Evolutionary conservation across 805 yeast genomes (phyloP).

Genomic region (Candida glaebosa): DNA sequence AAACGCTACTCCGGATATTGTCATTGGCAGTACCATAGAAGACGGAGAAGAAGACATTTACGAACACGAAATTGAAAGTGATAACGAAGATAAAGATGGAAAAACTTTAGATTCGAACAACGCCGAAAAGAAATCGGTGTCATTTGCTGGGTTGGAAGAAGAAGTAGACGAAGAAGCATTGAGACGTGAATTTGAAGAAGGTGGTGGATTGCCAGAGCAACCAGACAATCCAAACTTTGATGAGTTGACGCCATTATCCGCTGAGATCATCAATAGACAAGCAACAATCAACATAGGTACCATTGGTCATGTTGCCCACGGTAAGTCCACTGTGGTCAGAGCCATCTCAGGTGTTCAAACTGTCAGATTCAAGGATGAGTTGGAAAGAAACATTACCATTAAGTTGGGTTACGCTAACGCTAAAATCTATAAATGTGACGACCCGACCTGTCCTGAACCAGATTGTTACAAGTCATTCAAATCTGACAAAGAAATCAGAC

Average conservation of each 20-base stretch:
- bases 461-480: conserved; percentile 93
- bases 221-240: conserved; percentile 85
- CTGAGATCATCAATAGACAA: conserved; percentile 96
- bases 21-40: conserved; percentile 56
- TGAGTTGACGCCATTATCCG: conserved; percentile 78
- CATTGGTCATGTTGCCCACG: conserved; percentile 95
- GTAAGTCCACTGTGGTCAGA: conserved; percentile 89
- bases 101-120: conserved; percentile 34
- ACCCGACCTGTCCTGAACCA: conserved; percentile 84
- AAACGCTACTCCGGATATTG: conserved; percentile 80
- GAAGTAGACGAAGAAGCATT: conserved; percentile 75
- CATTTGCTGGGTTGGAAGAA: conserved; percentile 70
- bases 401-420: conserved; percentile 99
- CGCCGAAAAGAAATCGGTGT: conserved; percentile 64
- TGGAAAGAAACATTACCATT: conserved; percentile 98
- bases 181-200: conserved; percentile 87
- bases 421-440: conserved; percentile 90
- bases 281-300: conserved; percentile 99
- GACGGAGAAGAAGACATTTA: conserved; percentile 40
- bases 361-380: conserved; percentile 97
- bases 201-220: conserved; percentile 98
- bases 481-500: conserved; percentile 91
- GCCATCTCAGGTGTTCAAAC: conserved; percentile 99
- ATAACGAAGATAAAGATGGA: conserved; percentile 43
- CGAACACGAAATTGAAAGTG: conserved; percentile 47